Base-by-base conservation (phyloP, 495 filamentous ascomycete species). In the Hypomontagnella submonticulosa region DNA sequence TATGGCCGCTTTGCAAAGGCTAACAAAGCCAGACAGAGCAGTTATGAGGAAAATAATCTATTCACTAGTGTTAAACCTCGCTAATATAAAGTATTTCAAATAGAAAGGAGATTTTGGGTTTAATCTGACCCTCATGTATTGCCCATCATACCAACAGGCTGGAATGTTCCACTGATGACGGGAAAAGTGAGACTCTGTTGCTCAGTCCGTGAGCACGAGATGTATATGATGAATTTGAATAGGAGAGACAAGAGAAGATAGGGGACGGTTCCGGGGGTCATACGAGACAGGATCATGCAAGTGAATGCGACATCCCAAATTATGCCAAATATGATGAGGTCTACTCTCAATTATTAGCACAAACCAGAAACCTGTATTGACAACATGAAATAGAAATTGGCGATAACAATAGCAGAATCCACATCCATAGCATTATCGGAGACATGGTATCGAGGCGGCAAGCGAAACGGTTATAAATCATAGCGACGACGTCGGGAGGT, bases 81-180 rank as follows among this genome's bases (percentile, higher is more conserved):
- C 3, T 6, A 27, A 27, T 27, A 27, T 27, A 27, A 27, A 27
- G 23, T 27, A 27, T 27, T 6, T 27, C 6, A 27, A n/a, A 3
- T 27, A 27, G 23, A 27, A 27, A 27, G 6, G 23, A 27, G 6
- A 27, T 3, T 27, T 27, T 27, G 23, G 23, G 23, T 27, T 27
- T 27, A 27, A 27, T 27, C 40, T 55, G 41, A 57, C 68, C 32
- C 30, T 44, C 38, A 44, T 65, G 67, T 16, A 37, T 46, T 57
- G 2, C 71, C 55, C 33, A 72, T 57, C 12, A 74, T 53, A 54
- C 66, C 68, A 51, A 69, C 69, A 40, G 58, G 46, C 37, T 3
- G 42, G 37, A 67, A 51, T 62, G 71, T 61, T 49, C 76, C 76
- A 40, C 55, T 56, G 44, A 11, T 42, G 58, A 67, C 71, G 34